A percentile compares a stretch with the other conserved stretches of the same genome.
phyloP scores from a whole-genome alignment of 2,329 filamentous ascomycete genomes.

The Ceratocystis papillata region DNA sequence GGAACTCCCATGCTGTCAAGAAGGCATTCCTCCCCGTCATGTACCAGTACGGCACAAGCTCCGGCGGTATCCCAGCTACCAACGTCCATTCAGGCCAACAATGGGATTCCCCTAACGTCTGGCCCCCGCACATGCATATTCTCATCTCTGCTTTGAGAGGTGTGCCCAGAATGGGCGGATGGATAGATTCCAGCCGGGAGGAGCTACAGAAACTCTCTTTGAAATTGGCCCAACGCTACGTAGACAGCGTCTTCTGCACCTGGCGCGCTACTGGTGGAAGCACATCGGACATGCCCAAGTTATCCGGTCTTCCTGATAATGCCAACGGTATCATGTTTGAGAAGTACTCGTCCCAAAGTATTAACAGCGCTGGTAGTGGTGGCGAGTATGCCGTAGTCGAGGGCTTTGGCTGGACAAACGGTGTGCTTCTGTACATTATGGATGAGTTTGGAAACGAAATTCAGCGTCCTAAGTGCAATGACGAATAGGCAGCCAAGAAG shows the following conservation, averaged over 20 bases:
- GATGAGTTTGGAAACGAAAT: slow-evolving; percentile 50
- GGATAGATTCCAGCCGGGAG: slow-evolving; percentile 43
- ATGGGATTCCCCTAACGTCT: slow-evolving; percentile 61
- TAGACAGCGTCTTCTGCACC: slow-evolving; percentile 58
- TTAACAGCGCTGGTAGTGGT: slow-evolving; percentile 51
- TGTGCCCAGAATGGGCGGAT: slow-evolving; percentile 29
- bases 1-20: slow-evolving; percentile 46
- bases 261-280: slow-evolving; percentile 57
- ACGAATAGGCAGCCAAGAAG: slow-evolving; percentile 34
- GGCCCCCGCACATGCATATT: slow-evolving; percentile 56
- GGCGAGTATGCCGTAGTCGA: slow-evolving; percentile 61
- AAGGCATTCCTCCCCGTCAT: slow-evolving; percentile 43
- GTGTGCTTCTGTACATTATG: slow-evolving; percentile 54
- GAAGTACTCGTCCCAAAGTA: slow-evolving; percentile 53
- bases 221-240: slow-evolving; percentile 51
- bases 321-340: slow-evolving; percentile 56
- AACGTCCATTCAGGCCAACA: slow-evolving; percentile 53
- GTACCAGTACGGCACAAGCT: slow-evolving; percentile 40
- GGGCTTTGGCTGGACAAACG: slow-evolving; percentile 62
- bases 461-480: slow-evolving; percentile 45
- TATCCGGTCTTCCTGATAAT: slow-evolving; percentile 37
- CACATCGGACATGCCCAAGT: slow-evolving; percentile 42
- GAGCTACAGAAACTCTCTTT: slow-evolving; percentile 47
- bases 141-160: slow-evolving; percentile 53
- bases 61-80: slow-evolving; percentile 51